Base-by-base conservation (phyloP, 345 rosid species). In the Gynandropsis gynandra region DNA sequence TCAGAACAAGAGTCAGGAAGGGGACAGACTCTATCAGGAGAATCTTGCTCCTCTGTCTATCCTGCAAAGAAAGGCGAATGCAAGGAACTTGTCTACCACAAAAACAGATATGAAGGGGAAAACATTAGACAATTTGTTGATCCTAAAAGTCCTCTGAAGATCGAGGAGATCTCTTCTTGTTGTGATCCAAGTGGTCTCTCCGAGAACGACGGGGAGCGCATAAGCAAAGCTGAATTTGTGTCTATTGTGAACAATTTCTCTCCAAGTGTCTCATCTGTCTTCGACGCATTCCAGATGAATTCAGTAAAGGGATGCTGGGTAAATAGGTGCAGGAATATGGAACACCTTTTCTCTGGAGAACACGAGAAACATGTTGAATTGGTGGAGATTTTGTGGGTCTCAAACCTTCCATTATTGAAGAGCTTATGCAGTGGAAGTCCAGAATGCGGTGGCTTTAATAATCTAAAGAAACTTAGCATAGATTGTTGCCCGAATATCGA, bases 401-500 rank as follows among this genome's bases (percentile, higher is more conserved):
- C 76, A 42, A 76, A 55, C 41, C 53, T 80, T 9, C 64, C 62
- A 8, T 55, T 59, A 1, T 19, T 79, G 41, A 51, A 41, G 45
- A 56, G 63, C 12, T 10, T 82, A 47, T 50, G 41, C 50, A 46
- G 35, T 0, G 56, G 34, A 0, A 49, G 43, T 7, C 11, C 50
- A 35, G 21, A 33, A 16, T 46, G 37, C 35, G 40, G 0, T 39
- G 42, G 44, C 67, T 61, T 75, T 1, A 38, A 3, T 37, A 71
- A 54, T 35, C 78, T 84, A 40, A 77, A 66, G 52, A 36, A 29
- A 0, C 61, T 79, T 73, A 4, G 45, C 59, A 1, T 83, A 4
- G 80, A 78, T 16, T 73, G 70, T 42, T 80, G 81, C 35, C 81
- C 81, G 2, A 52, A 10, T 48, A 77, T 76, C 18, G 59, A 16